Base-by-base conservation (phyloP, 768 basidiomycete genomes). In the Lactarius evosmus region DNA sequence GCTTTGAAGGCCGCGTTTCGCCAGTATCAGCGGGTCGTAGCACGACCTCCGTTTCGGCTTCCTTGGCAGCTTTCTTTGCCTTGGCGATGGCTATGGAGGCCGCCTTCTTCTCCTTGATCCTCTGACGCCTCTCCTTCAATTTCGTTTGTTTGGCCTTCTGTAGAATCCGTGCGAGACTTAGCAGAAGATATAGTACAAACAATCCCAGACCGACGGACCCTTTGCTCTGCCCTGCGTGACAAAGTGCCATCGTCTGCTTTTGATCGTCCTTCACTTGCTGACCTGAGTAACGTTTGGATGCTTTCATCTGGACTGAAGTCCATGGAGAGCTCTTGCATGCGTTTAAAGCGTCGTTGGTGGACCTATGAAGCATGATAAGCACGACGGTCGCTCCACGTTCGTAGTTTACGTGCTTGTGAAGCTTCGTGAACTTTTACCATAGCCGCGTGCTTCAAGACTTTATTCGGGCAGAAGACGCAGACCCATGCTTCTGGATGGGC, bases 391-490 rank as follows among this genome's bases (percentile, higher is more conserved):
- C 30, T 4, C 22, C 19, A 40, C 66, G 74, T n/a, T 36, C 50
- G 71, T 69, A 74, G 82, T 85, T 74, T 80, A 84, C 91, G 74
- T 81, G 56, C 64, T 40, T 60, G 84, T 36, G 89, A 88, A 11
- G 75, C 76, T 62, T 76, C 78, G 72, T 93, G 91, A 16, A 81
- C 73, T 61, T 78, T 74, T 38, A 81, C 76, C 83, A 87, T 85
- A 56, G 77, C 78, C 9, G 67, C 58, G 53, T 81, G 80, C 71
- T 90, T 90, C 44, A 93, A 78, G n/a, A 80, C 70, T 71, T 89
- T 93, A 41, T 84, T 85, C 12, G 87, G 89, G 73, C 91, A 93
- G 6, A 88, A 70, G 8, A 85, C 78, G 71, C 91, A 92, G 9
- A 78, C 80, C 66, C 81, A 80, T 38, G 83, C 71, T 27, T 82